phyloP scores from a whole-genome alignment of 768 basidiomycete genomes.

The Rhodosporidiobolus odoratus region DNA sequence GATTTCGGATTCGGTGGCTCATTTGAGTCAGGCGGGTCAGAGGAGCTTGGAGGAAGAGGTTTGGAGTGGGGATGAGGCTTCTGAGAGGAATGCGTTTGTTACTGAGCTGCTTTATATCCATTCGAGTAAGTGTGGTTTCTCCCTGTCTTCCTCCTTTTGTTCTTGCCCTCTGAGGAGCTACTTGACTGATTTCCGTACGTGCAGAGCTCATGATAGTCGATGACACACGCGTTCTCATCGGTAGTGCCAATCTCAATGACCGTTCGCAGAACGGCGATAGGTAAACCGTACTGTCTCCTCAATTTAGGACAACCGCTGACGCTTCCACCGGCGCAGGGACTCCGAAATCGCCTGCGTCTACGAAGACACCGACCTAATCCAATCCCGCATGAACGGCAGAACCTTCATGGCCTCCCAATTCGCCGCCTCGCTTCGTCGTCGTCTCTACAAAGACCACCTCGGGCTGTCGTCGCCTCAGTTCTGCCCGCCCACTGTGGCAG shows the following conservation, averaged over 20 bases:
- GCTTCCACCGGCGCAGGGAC: conserved; percentile 20
- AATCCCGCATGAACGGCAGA: conserved; percentile 70
- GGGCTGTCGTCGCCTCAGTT: conserved; percentile 70
- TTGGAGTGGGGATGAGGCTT: conserved; percentile 77
- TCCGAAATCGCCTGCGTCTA: conserved; percentile 90
- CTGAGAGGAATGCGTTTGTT: conserved; percentile 73
- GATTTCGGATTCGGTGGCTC: conserved; percentile 71
- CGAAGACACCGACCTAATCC: conserved; percentile 73
- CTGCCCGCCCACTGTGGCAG: conserved; percentile 48
- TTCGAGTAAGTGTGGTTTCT: conserved; percentile 11
- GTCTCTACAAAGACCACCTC: conserved; percentile 56
- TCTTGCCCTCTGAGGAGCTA: background rate
- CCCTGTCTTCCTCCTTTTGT: conserved; percentile 11
- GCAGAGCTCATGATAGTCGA: conserved; percentile 32
- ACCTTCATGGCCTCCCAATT: conserved; percentile 68
- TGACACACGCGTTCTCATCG: conserved; percentile 67
- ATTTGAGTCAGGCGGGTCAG: conserved; percentile 66
- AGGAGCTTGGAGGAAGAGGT: conserved; percentile 65
- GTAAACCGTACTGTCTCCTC: background rate
- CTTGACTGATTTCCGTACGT: background rate
- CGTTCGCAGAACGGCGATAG: conserved; percentile 53
- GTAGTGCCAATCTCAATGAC: conserved; percentile 89
- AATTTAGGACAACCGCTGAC: background rate
- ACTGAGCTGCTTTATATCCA: conserved; percentile 42
- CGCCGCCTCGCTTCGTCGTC: conserved; percentile 74